Base-by-base conservation (phyloP, 2,329 filamentous ascomycete species). In the Xylaria sp. region DNA sequence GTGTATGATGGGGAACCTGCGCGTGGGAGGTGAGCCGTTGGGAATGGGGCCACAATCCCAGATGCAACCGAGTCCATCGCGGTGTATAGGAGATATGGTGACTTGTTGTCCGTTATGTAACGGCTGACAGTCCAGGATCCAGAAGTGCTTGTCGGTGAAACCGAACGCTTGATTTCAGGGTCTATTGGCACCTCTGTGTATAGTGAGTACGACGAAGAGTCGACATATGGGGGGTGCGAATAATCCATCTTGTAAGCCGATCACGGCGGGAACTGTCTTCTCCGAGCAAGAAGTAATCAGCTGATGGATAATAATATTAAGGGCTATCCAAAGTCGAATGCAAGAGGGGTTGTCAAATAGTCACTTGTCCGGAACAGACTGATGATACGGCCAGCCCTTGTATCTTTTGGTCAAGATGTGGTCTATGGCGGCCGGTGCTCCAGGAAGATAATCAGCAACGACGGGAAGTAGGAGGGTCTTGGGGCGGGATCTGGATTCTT, bases 1-100 rank as follows among this genome's bases (percentile, higher is more conserved):
- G 81, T 81, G 20, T 80, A 83, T 13, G 80, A 79, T 8, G 82
- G 81, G 8, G 82, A 82, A 37, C 72, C 75, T 51, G 78, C 77
- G 32, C 80, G 80, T 61, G 70, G 75, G 70, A 72, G 69, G 39
- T 70, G 71, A 61, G 65, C 67, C 41, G 65, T 75, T 51, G 71
- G 72, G 28, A 74, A 70, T 59, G 71, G 66, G 12, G 73, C 9
- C 10, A 74, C 63, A 34, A 67, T 64, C 4, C 71, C 69, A 28
- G 74, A 52, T 25, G 74, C 34, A 34, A 71, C 57, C 37, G 75
- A 32, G 32, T 77, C 72, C 37, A 70, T 51, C 32, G 68, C 18
- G 5, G 61, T 39, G 44, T 74, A 74, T 37, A 61, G 69, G 67
- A 79, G 76, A 63, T 76, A 68, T 41, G 76, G 51, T 8, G 75